A percentile compares a stretch with the other conserved stretches of the same genome.
These are phyloP conservation scores for Excoecaria agallocha DNA, from an alignment of 345 rosid species.

Conservation along the genomic window DNA sequence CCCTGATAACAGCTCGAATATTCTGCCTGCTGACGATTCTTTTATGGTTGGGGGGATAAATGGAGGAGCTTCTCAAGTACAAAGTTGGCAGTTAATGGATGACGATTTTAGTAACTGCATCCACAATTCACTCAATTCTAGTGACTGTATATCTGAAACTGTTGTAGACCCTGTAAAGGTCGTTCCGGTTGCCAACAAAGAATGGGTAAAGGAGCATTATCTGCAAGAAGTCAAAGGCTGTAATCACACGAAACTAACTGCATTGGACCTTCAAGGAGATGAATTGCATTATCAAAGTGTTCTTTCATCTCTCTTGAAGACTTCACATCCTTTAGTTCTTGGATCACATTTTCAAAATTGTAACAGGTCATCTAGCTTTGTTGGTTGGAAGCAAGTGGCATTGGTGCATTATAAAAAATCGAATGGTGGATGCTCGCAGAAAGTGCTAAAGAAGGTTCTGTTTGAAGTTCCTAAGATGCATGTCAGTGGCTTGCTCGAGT, in stretches of 20 bases:
- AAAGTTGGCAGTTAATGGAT: constrained; percentile 62
- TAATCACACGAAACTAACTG: constrained; percentile 33
- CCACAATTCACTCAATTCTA: constrained; percentile 62
- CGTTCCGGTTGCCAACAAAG: constrained; percentile 35
- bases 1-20: constrained; percentile 37
- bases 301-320: constrained; percentile 58
- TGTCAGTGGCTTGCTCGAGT: constrained; percentile 32
- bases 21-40: constrained; percentile 46
- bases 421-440: constrained; percentile 43
- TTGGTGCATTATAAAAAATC: constrained; percentile 18
- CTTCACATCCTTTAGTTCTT: constrained; percentile 53
- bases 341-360: constrained; percentile 48
- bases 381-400: constrained; percentile 51
- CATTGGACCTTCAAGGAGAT: constrained; percentile 34
- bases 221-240: constrained; percentile 43
- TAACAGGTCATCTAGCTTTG: constrained; percentile 56
- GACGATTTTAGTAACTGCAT: constrained; percentile 66
- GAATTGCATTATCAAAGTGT: constrained; percentile 64
- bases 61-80: constrained; percentile 63
- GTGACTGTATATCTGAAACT: constrained; percentile 70
- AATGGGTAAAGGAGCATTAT: constrained; percentile 26
- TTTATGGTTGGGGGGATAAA: constrained; percentile 54
- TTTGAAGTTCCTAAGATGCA: constrained; percentile 69
- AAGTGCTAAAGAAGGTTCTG: constrained; percentile 66
- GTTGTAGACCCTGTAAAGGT: constrained; percentile 44